Conservation (phyloP, 352 stramenopile genomes). For the Phytophthora hibernalis region DNA sequence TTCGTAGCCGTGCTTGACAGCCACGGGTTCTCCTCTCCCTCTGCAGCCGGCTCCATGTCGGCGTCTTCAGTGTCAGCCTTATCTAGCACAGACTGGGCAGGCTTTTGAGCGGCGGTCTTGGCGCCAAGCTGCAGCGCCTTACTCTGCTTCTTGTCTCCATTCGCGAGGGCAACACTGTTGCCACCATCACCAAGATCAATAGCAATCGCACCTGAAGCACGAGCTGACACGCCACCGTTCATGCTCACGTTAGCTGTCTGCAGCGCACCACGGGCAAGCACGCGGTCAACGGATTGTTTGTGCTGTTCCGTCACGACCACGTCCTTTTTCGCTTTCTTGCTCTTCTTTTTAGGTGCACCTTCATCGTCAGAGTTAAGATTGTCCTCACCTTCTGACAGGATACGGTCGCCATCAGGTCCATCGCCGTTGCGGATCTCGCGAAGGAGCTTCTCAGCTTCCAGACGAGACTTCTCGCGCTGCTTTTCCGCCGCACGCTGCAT, state of each 20-base stretch:
- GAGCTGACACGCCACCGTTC: conserved; percentile 72
- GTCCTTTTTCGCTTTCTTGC: conserved; percentile 47
- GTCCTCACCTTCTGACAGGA: conserved; percentile 69
- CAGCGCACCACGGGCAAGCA: conserved; percentile 56
- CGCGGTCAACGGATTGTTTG: conserved; percentile 59
- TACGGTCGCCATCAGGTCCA: conserved; percentile 70
- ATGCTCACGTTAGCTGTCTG: conserved; percentile 78
- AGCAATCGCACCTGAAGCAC: conserved; percentile 65
- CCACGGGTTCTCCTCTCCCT: conserved; percentile 77
- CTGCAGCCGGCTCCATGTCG: conserved; percentile 27
- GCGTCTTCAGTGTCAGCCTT: conserved; percentile 32
- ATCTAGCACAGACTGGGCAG: background rate
- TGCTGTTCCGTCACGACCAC: conserved; percentile 59
- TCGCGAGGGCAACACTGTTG: conserved; percentile 28
- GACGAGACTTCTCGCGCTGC: conserved; percentile 92
- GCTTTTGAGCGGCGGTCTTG: conserved; percentile 26
- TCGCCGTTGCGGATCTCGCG: conserved; percentile 92
- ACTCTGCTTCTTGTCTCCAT: conserved; percentile 29
- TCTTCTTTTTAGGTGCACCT: conserved; percentile 23
- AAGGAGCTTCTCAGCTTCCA: conserved; percentile 94
- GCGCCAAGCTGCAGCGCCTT: conserved; percentile 47
- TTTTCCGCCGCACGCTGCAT: conserved; percentile 98
- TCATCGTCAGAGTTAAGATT: conserved; percentile 58
- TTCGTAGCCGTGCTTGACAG: conserved; percentile 57
- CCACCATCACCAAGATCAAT: conserved; percentile 74